Evolutionary conservation across 2,329 filamentous ascomycete species (phyloP).

Genomic region (Xenosphaeropsis pyriputrescens): DNA sequence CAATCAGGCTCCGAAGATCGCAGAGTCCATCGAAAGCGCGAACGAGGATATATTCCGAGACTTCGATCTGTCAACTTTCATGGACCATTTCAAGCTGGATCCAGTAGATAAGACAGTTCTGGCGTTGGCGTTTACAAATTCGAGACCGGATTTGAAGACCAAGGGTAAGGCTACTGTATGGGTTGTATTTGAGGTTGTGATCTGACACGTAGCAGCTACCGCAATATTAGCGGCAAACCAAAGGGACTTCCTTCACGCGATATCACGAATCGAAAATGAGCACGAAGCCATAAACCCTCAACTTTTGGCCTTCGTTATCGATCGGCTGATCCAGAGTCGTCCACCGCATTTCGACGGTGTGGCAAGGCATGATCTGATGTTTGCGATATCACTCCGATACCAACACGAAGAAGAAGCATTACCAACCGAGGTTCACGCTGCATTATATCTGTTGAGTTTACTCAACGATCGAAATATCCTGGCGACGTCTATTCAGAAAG

Average conservation of each 20-base stretch:
- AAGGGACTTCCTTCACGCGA: slow-evolving; percentile 59
- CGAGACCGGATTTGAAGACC: slow-evolving; percentile 66
- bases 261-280: slow-evolving; percentile 50
- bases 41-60: slow-evolving; percentile 91
- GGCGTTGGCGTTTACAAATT: slow-evolving; percentile 78
- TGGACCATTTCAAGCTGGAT: slow-evolving; percentile 92
- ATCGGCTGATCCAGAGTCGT: slow-evolving; percentile 76
- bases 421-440: slow-evolving; percentile 56
- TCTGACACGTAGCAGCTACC: slow-evolving; percentile 21
- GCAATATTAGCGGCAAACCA: slow-evolving; percentile 77
- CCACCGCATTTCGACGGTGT: slow-evolving; percentile 73
- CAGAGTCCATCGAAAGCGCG: slow-evolving; percentile 79
- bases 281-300: slow-evolving; percentile 51
- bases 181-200: too few species aligned
- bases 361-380: slow-evolving; percentile 51
- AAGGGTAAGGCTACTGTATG: slow-evolving; percentile 50
- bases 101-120: slow-evolving; percentile 76
- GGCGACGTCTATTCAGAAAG: slow-evolving; percentile 55
- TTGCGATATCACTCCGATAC: slow-evolving; percentile 48
- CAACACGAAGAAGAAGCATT: slow-evolving; percentile 54
- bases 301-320: slow-evolving; percentile 68
- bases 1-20: slow-evolving; percentile 78
- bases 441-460: slow-evolving; percentile 53
- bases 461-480: slow-evolving; percentile 44
- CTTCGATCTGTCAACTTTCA: slow-evolving; percentile 89